Base-by-base conservation (phyloP, 495 filamentous ascomycete species). In the Copromyces sp. region DNA sequence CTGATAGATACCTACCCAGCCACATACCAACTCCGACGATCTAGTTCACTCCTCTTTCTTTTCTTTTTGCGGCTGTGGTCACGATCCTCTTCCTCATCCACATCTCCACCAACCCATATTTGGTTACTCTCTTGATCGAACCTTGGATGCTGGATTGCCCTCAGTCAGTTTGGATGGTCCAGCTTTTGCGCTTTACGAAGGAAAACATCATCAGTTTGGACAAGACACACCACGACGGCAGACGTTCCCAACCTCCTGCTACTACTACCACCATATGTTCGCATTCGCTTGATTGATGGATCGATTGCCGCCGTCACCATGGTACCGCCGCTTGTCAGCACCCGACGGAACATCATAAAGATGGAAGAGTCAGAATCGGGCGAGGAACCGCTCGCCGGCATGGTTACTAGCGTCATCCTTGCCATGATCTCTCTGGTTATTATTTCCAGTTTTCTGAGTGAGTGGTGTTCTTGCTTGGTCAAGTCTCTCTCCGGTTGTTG, bases 391-490 rank as follows among this genome's bases (percentile, higher is more conserved):
- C 71, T 81, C 29, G 76, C 78, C 9, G 84, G 83, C 40, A 76
- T 78, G 47, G 75, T 85, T 24, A 74, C 83, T 45, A 82, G 83
- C 65, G 79, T 85, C 39, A 77, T 82, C 41, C 75, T 87, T 4
- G 81, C 81, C 16, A 77, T 86, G 75, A 61, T 79, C 24, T 83
- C 86, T 1, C 75, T 81, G 32, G 80, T 79, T 14, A 79, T 82
- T 4, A 74, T 87, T 12, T 80, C 86, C 17, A 75, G 80, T 20
- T 86, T 86, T 75, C 68, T 85, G 42, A 83, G 86, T 87, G 74
- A 70, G 83, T 45, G n/a, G 24, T 7, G 17, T 16, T 39, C 53
- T 16, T 44, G n/a, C 12, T 32, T 40, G n/a, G 16, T 69, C 38
- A 59, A 5, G 7, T 29, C 29, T 68, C 45, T 40, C 24, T 32